Percentiles rank a stretch among this genome's conserved stretches.
Evolutionary conservation across 345 rosid genomes (phyloP).

Genomic region (Bruguiera gymnorhiza): DNA sequence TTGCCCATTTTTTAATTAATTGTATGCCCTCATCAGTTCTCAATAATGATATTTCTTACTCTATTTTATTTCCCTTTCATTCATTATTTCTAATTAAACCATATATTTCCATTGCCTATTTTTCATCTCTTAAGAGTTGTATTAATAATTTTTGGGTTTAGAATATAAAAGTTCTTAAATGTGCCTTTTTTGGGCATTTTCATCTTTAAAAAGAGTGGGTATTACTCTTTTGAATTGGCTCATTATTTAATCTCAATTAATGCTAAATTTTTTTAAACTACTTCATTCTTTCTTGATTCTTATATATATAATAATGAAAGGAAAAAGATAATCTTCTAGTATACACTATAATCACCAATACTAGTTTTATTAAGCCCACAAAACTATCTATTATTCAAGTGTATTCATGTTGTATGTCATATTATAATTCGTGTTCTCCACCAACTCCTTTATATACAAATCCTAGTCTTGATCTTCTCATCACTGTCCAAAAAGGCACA

Average conservation of each 20-base stretch:
- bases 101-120: background rate
- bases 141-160: background rate
- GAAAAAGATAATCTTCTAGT: background rate
- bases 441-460: background rate
- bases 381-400: too few relatives aligned
- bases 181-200: background rate
- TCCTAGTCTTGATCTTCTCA: background rate
- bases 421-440: background rate
- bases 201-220: background rate
- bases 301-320: too few relatives aligned
- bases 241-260: background rate
- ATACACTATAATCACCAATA: background rate
- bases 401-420: too few relatives aligned
- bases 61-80: too few relatives aligned
- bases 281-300: background rate
- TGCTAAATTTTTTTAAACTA: background rate
- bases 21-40: background rate
- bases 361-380: background rate
- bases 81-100: background rate
- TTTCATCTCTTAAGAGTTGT: background rate
- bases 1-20: too few relatives aligned
- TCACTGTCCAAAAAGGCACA: background rate
- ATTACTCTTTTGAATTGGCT: background rate
- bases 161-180: background rate
- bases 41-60: background rate